Evolutionary conservation across 331 rosid genomes (phyloP).

Genomic region (Pyracantha coccinea): DNA sequence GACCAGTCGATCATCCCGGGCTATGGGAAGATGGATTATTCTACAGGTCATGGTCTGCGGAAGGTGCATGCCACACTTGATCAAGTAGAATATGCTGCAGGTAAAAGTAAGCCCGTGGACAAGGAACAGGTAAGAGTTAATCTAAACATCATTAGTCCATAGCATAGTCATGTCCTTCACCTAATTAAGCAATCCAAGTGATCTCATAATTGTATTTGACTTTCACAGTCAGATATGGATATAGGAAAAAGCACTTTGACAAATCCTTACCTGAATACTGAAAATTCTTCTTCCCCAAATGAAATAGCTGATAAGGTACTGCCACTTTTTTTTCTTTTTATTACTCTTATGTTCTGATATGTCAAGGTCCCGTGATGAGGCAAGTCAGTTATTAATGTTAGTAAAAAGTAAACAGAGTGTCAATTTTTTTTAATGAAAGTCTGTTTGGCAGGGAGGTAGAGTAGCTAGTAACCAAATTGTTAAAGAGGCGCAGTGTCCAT

Average conservation of each 20-base stretch:
- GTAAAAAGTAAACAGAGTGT: not conserved
- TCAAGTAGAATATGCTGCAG: constrained; percentile 34
- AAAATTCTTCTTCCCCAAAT: constrained; percentile 18
- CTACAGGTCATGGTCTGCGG: constrained; percentile 34
- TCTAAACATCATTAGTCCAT: not conserved
- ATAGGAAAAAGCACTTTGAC: constrained; percentile 21
- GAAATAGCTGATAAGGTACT: constrained; percentile 28
- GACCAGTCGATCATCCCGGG: constrained; percentile 28
- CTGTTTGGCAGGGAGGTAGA: not conserved
- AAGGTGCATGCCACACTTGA: constrained; percentile 25
- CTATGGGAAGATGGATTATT: constrained; percentile 28
- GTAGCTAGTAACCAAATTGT: not conserved
- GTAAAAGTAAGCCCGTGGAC: constrained; percentile 25
- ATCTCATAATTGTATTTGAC: constrained; percentile 9
- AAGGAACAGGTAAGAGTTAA: constrained; percentile 43
- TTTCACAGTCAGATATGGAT: constrained; percentile 22
- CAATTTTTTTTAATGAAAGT: not conserved
- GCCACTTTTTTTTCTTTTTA: not conserved
- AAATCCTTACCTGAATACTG: constrained; percentile 20
- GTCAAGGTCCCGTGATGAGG: not conserved
- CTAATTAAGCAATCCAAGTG: not conserved
- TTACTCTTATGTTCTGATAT: not conserved
- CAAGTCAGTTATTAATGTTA: not conserved
- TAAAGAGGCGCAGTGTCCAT: not conserved
- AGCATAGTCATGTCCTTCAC: constrained; percentile 6